Evolutionary conservation across 1,139 yeast species (phyloP), one percentile per base, ranked within the genome.

Genomic region (Geotrichum histeridarum): DNA sequence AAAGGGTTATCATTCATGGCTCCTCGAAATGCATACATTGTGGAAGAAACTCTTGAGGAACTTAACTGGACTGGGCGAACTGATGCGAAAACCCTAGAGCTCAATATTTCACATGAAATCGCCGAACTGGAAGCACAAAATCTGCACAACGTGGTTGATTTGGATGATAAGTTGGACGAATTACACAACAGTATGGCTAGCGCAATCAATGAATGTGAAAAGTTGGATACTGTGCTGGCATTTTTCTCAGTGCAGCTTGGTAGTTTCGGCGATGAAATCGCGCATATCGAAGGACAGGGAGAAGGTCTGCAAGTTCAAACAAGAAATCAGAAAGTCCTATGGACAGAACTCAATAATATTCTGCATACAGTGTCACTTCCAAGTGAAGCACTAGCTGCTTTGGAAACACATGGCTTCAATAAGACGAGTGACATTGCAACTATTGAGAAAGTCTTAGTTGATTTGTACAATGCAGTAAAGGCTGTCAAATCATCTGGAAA

Each of bases 261-360:
- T 15, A 77, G 82, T 5, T 77, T 88, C 51, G 78, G 83, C 3
- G 81, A 81, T 7, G 93, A 86, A 57, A 81, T 90, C 51, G 77
- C 79, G 48, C 79, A 78, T 53, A 84, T 90, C 51, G 96, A 90
- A 66, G 75, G 77, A 44, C 87, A 86, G 64, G 83, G 90, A 1
- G 82, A 84, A 62, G 96, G 96, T 51, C 71, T 90, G 36, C 97
- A 91, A 70, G 86, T 90, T 2, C 85, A 84, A 62, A 82, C 93
- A 4, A 83, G 88, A 41, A 91, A 91, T 69, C 88, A 87, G 68
- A 87, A 87, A 63, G 69, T 77, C 18, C 73, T 91, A 42, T 84
- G 83, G 76, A 80, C 78, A 52, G 93, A 87, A 56, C 76, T 90
- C 56, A 79, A 80, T 54, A 79, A 77, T n/a, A 76, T 89, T 50